Percentiles rank a stretch among this genome's conserved stretches.
Evolutionary conservation across 352 stramenopile species (phyloP).

Genomic region (Peronospora belbahrii): DNA sequence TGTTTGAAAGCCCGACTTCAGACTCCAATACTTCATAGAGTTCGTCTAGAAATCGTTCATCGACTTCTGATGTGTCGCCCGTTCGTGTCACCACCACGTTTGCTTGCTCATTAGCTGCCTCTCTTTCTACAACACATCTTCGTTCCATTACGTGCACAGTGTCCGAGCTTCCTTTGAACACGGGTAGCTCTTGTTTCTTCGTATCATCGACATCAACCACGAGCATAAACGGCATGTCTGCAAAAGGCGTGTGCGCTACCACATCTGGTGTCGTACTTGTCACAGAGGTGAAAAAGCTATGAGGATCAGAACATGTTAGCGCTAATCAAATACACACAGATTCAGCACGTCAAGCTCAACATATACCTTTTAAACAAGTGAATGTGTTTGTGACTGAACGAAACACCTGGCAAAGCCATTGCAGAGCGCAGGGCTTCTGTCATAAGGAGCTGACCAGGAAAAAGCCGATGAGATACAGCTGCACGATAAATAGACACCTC

Average conservation of each 20-base stretch:
- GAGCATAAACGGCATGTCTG: constrained; percentile 21
- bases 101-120: constrained; percentile 13
- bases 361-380: constrained; percentile 44
- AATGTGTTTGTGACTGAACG: constrained; percentile 24
- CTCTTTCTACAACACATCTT: constrained; percentile 33
- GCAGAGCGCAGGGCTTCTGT: constrained; percentile 18
- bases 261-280: not conserved
- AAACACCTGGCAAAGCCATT: constrained; percentile 12
- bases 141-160: constrained; percentile 32
- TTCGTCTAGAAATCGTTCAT: constrained; percentile 23
- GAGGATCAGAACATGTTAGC: constrained; percentile 6
- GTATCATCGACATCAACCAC: constrained; percentile 2
- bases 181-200: constrained; percentile 3
- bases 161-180: constrained; percentile 19
- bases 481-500: constrained; percentile 44
- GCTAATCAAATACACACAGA: not conserved
- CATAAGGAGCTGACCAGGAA: constrained; percentile 21
- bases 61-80: constrained; percentile 5
- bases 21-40: constrained; percentile 23
- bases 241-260: constrained; percentile 8
- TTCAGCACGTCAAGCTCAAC: not conserved
- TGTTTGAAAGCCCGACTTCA: constrained; percentile 11
- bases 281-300: constrained; percentile 26
- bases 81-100: constrained; percentile 18
- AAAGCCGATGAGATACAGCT: constrained; percentile 35